Conservation (phyloP, 139 green algal species). For the Picochlorum costavermella region DNA sequence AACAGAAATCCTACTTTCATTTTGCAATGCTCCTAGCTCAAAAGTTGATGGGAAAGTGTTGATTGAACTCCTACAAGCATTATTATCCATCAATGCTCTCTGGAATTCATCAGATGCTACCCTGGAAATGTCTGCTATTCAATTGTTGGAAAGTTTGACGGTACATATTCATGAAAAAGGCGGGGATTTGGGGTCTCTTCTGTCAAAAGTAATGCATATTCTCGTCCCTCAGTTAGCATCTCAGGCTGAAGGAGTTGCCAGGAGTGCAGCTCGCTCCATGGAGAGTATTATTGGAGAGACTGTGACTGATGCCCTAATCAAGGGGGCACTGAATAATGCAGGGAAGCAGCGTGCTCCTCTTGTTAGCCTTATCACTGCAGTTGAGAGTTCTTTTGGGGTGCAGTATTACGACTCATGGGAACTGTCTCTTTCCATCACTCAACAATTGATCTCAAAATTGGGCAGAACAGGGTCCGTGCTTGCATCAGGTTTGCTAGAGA, state of each 20-base stretch:
- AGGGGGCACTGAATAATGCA: constrained; percentile 3
- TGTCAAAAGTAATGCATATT: constrained; percentile 51
- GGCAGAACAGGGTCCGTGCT: constrained; percentile 25
- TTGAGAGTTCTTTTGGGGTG: constrained; percentile 53
- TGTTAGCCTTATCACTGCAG: constrained; percentile 42
- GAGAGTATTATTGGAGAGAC: constrained; percentile 37
- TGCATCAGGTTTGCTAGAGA: constrained; percentile 26
- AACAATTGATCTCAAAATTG: constrained; percentile 38
- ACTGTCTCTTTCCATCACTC: constrained; percentile 48
- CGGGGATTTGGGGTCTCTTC: constrained; percentile 8
- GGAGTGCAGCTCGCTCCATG: constrained; percentile 41
- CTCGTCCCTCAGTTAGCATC: constrained; percentile 57
- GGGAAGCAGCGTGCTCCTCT: constrained; percentile 18
- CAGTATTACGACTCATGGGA: constrained; percentile 65
- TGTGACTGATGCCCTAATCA: constrained; percentile 29
- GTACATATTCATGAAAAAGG: neutral
- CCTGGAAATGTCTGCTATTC: constrained; percentile 1
- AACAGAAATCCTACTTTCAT: neutral
- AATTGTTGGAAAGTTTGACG: neutral
- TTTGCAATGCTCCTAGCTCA: neutral
- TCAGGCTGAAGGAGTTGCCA: constrained; percentile 69
- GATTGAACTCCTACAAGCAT: neutral
- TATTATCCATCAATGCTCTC: constrained; percentile 2
- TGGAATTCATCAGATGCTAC: constrained; percentile 1
- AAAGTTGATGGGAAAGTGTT: neutral